Evolutionary conservation across 1,284 basidiomycete genomes (phyloP).

Genomic region (Lignosus rhinocerotis): DNA sequence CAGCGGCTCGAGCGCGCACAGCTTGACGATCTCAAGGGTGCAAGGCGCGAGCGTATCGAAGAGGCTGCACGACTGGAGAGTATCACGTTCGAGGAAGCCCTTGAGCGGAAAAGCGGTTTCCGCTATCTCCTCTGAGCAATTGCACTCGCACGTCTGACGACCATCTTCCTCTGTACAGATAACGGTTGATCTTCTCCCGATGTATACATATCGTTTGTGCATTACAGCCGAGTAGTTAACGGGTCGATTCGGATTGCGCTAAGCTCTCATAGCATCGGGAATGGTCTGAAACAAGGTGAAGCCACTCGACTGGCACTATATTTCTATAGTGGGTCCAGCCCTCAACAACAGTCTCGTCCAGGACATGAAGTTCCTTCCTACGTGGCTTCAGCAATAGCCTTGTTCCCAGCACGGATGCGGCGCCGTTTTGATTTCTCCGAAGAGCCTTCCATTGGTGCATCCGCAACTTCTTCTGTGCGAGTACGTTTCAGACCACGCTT

Average conservation of each 20-base stretch:
- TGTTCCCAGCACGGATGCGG: neutral
- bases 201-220: no score
- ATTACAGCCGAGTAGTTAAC: no score
- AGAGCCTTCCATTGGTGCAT: neutral
- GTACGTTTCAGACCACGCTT: conserved; percentile 8
- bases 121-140: conserved; percentile 39
- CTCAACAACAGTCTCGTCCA: neutral
- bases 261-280: no score
- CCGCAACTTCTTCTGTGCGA: conserved; percentile 1
- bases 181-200: no score
- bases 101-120: conserved; percentile 41
- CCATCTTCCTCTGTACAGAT: no score
- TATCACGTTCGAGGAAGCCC: conserved; percentile 38
- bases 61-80: conserved; percentile 40
- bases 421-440: conserved; percentile 3
- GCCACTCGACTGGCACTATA: neutral
- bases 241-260: no score
- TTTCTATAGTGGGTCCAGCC: neutral
- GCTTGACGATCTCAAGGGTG: conserved; percentile 32
- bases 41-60: conserved; percentile 36
- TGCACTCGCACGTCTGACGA: neutral
- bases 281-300: no score
- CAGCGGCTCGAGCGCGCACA: conserved; percentile 38
- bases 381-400: neutral
- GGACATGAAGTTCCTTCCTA: neutral